Evolutionary conservation across 2,329 filamentous ascomycete genomes (phyloP).

Genomic region (Cercospora canescens): DNA sequence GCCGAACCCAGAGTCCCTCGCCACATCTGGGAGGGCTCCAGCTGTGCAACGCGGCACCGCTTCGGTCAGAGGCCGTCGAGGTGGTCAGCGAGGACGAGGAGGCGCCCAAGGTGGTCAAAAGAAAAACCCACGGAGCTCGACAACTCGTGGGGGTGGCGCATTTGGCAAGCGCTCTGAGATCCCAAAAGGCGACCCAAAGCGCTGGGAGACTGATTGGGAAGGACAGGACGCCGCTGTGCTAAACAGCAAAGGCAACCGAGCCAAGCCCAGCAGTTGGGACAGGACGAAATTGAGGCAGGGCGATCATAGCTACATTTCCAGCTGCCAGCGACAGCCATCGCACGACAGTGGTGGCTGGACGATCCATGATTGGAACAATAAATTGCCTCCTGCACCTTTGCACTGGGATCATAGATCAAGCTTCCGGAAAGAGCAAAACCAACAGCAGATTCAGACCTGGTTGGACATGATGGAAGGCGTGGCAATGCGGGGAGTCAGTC

Average conservation of each 20-base stretch:
- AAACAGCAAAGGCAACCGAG: background rate
- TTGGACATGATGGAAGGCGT: conserved; percentile 16
- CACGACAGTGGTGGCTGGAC: conserved; percentile 4
- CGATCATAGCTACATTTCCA: background rate
- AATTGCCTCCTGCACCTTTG: conserved; percentile 47
- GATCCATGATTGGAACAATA: conserved; percentile 46
- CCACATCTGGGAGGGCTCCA: background rate
- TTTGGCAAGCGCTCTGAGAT: conserved; percentile 16
- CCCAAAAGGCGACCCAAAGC: conserved; percentile 21
- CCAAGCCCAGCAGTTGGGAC: background rate
- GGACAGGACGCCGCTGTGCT: background rate
- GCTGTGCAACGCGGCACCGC: background rate
- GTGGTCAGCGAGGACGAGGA: background rate
- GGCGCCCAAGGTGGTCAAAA: background rate
- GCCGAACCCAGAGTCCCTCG: conserved; percentile 12
- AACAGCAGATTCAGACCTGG: conserved; percentile 32
- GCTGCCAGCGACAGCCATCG: background rate
- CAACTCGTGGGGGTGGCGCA: conserved; percentile 14
- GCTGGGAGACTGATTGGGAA: conserved; percentile 22
- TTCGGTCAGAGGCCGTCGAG: background rate
- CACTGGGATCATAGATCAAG: conserved; percentile 45
- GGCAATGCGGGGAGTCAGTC: conserved; percentile 2
- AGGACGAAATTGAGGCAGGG: background rate
- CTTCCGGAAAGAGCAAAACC: conserved; percentile 29
- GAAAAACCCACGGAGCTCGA: background rate